A percentile compares a stretch with the other conserved stretches of the same genome.
These are phyloP conservation scores for Acacia acuminata DNA, from an alignment of 306 rosid genomes.

Conservation along the genomic window DNA sequence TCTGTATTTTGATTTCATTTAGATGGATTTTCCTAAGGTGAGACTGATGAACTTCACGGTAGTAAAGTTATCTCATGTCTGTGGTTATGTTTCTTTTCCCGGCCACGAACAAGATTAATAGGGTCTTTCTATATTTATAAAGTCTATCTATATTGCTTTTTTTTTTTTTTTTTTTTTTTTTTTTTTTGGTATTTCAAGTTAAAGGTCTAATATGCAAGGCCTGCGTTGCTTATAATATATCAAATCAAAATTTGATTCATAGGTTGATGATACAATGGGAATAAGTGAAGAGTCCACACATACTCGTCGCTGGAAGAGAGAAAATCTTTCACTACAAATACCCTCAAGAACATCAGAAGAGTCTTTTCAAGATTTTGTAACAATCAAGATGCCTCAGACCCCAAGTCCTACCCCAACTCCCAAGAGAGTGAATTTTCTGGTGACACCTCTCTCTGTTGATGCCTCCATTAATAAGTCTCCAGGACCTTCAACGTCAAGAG, in stretches of 20 bases:
- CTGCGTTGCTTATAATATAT: conserved; percentile 12
- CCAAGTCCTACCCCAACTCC: conserved; percentile 91
- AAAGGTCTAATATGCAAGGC: not conserved
- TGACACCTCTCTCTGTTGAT: conserved; percentile 55
- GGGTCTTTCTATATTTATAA: not conserved
- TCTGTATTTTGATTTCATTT: conserved; percentile 6
- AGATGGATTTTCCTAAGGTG: not conserved
- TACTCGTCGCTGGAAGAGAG: conserved; percentile 73
- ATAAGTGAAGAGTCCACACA: conserved; percentile 57
- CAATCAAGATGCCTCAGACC: conserved; percentile 69
- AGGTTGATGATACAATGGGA: conserved; percentile 66
- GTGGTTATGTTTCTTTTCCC: not conserved
- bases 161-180: not conserved
- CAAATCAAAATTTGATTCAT: conserved; percentile 16
- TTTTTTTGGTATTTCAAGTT: not conserved
- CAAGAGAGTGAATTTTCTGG: conserved; percentile 80
- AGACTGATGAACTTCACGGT: conserved; percentile 9
- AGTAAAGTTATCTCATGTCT: not conserved
- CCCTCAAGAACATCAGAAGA: conserved; percentile 69
- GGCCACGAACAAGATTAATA: not conserved
- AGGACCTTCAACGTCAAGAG: conserved; percentile 67
- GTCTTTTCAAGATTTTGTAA: conserved; percentile 60
- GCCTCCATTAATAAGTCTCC: conserved; percentile 57
- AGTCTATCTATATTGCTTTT: not conserved
- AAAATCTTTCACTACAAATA: conserved; percentile 75